A percentile compares a stretch with the other conserved stretches of the same genome.
These are phyloP conservation scores for Septoria petroselini DNA, from an alignment of 2,329 filamentous ascomycete genomes.

Conservation along the genomic window DNA sequence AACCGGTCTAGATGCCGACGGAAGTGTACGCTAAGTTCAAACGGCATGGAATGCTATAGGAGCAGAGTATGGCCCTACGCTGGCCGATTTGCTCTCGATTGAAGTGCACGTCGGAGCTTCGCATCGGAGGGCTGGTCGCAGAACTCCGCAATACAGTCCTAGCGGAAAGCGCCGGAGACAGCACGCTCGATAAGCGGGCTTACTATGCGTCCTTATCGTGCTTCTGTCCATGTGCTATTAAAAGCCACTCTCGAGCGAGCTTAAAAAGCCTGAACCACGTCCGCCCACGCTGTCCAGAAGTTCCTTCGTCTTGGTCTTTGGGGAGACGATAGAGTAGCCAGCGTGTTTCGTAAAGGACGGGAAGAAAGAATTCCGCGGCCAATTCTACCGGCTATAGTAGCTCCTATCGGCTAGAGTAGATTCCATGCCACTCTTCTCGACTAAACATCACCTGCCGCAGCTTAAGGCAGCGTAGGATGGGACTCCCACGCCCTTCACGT, in stretches of 20 bases:
- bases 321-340: conserved; percentile 71
- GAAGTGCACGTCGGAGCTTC: no score
- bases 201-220: conserved; percentile 63
- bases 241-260: conserved; percentile 52
- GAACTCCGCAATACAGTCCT: no score
- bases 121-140: no score
- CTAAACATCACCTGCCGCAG: conserved; percentile 62
- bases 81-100: no score
- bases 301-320: conserved; percentile 58
- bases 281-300: conserved; percentile 68
- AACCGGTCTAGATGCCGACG: no score
- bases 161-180: no score
- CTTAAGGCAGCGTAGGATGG: conserved; percentile 57
- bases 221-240: conserved; percentile 54
- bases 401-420: conserved; percentile 55
- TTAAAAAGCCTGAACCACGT: conserved; percentile 29
- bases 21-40: no score
- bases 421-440: conserved; percentile 50
- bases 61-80: no score
- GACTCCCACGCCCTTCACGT: conserved; percentile 47
- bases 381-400: conserved; percentile 56
- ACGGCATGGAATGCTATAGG: no score
- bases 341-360: conserved; percentile 59
- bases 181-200: no score
- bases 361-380: conserved; percentile 67